phyloP scores from a whole-genome alignment of 179 eudicot species.

The Beta macrorhiza region DNA sequence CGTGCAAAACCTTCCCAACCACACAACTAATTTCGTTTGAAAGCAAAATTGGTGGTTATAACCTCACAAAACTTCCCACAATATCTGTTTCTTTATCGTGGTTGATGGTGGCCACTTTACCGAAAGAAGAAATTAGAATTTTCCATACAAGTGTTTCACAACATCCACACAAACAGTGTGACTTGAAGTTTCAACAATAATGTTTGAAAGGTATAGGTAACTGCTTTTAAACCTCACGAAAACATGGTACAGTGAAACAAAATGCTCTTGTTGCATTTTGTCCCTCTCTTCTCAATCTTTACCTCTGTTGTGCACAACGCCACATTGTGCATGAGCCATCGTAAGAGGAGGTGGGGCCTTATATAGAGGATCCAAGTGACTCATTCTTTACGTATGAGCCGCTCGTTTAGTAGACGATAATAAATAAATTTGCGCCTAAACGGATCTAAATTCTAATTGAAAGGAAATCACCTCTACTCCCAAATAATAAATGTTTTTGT shows the following conservation, averaged over 20 bases:
- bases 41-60: neutral
- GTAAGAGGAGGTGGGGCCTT: neutral
- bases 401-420: too few species aligned
- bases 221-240: conserved; percentile 2
- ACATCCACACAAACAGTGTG: neutral
- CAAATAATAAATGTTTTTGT: too few species aligned
- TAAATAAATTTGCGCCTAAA: too few species aligned
- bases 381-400: too few species aligned
- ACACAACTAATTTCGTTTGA: neutral
- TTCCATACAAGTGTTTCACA: neutral
- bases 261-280: neutral
- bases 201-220: conserved; percentile 5
- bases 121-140: neutral
- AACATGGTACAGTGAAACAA: neutral
- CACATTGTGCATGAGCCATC: neutral
- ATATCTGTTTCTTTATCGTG: neutral
- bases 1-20: neutral
- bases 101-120: neutral
- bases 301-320: neutral
- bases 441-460: too few species aligned
- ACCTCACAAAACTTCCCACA: conserved; percentile 3
- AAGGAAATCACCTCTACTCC: too few species aligned
- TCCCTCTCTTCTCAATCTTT: neutral
- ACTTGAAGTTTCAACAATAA: neutral
- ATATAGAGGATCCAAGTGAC: neutral